phyloP scores from a whole-genome alignment of 2,329 filamentous ascomycete genomes.

The Trichoderma sp. region DNA sequence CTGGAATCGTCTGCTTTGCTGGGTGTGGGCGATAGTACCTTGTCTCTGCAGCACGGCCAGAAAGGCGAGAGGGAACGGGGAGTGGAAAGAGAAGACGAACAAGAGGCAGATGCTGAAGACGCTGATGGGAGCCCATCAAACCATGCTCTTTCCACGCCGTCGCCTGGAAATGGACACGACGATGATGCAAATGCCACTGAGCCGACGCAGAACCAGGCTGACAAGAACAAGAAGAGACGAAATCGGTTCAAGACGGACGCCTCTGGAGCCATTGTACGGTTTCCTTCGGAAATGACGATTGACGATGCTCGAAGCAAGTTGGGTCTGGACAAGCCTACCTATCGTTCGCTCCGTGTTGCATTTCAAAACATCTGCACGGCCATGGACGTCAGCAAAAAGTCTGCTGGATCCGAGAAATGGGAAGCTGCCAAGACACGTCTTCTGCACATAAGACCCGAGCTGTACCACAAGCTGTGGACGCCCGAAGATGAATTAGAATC shows the following conservation, averaged over 20 bases:
- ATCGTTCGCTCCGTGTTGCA: constrained; percentile 63
- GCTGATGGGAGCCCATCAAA: not conserved
- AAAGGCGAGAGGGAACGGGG: not conserved
- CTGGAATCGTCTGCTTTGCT: constrained; percentile 24
- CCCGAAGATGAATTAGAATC: constrained; percentile 60
- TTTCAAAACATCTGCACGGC: constrained; percentile 73
- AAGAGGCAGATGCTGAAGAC: not conserved
- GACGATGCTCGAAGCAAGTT: constrained; percentile 75
- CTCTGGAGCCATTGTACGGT: constrained; percentile 69
- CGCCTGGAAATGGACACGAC: not conserved
- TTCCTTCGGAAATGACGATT: constrained; percentile 80
- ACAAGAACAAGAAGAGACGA: constrained; percentile 62
- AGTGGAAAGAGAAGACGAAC: not conserved
- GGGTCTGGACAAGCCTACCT: constrained; percentile 62
- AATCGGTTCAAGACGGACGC: constrained; percentile 68
- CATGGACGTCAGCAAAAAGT: constrained; percentile 72
- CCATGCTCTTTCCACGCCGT: not conserved
- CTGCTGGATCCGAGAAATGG: constrained; percentile 73
- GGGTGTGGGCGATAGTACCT: not conserved
- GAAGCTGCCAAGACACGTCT: constrained; percentile 68
- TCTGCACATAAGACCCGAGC: constrained; percentile 63
- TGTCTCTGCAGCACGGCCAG: not conserved
- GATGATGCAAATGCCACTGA: not conserved
- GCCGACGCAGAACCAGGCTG: constrained; percentile 2
- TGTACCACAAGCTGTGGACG: constrained; percentile 62